These are phyloP conservation scores for Neodidymelliopsis sp. DNA, from an alignment of 2,329 filamentous ascomycete species.

Conservation along the genomic window DNA sequence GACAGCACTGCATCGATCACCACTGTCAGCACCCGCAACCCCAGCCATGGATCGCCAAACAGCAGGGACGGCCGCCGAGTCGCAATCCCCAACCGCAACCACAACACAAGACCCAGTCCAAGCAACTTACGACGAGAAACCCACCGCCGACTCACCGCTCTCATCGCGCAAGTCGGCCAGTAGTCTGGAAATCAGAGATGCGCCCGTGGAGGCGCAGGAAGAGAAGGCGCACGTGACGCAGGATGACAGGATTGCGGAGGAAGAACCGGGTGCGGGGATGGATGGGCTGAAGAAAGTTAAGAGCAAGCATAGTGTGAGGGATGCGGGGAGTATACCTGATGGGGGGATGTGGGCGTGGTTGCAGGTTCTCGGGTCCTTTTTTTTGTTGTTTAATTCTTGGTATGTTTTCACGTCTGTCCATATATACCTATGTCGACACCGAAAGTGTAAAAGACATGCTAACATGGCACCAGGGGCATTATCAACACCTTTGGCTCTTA, in stretches of 20 bases:
- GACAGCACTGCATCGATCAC: not conserved
- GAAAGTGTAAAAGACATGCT: not conserved
- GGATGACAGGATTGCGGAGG: conserved; percentile 3
- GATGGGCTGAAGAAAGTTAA: conserved; percentile 29
- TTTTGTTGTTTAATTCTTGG: conserved; percentile 59
- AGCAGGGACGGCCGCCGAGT: conserved; percentile 1
- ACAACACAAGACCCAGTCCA: not conserved
- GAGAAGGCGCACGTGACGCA: conserved; percentile 25
- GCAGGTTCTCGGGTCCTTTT: conserved; percentile 57
- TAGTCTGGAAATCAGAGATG: conserved; percentile 14
- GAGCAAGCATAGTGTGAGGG: conserved; percentile 47
- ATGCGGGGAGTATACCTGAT: conserved; percentile 54
- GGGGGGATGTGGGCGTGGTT: conserved; percentile 58
- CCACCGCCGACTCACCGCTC: conserved; percentile 16
- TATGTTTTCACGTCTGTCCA: too few relatives aligned
- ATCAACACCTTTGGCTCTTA: conserved; percentile 59
- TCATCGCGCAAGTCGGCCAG: conserved; percentile 24
- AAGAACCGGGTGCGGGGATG: conserved; percentile 3
- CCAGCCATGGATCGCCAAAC: conserved; percentile 8
- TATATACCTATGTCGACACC: too few relatives aligned
- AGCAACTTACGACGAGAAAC: conserved; percentile 27
- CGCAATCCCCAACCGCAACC: conserved; percentile 1
- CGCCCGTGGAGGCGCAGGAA: conserved; percentile 16
- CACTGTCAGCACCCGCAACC: not conserved
- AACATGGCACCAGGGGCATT: conserved; percentile 53